Base-by-base conservation (phyloP, 108 stramenopile species). In the Nitzschia palea region DNA sequence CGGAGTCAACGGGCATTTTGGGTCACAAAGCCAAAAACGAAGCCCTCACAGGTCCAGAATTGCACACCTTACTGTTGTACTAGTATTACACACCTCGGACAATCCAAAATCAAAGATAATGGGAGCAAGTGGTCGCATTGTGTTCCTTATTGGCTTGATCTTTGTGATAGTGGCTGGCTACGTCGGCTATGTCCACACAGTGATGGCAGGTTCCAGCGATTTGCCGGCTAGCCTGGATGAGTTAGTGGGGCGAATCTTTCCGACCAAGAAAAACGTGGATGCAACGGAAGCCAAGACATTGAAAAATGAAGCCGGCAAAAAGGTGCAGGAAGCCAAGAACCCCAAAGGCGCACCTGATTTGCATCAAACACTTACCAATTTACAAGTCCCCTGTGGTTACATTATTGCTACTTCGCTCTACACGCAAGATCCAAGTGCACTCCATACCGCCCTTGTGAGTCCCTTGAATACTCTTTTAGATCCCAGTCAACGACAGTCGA, bases 301-400 rank as follows among this genome's bases (percentile, higher is more conserved):
- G 18, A 44, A 18, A 17, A 44, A 44, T 2, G 20, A 44, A 44
- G 20, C 44, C 20, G 2, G 20, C 17, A 2, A 44, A 44, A 44
- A 18, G 20, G 1, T 3, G 20, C 44, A 26, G 25, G 20, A 14
- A 25, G 32, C 33, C 6, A 34, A 12, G 32, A 32, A 32, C 29
- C n/a, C 55, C 28, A 56, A 56, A 17, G 55, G 20, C 33, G 14
- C 55, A 15, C 15, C 32, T 17, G 40, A 34, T 25, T 60, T 60
- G 40, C 59, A 25, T 42, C 22, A 22, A 34, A 42, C 59, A 23
- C 14, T 60, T 26, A 12, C 18, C 2, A 25, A 37, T 40, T 26
- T 60, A 5, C 40, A 60, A 2, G 33, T 60, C 27, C 59, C 59
- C 1, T 60, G 59, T 42, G 59, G 59, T 18, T 60, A 42, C 25